Evolutionary conservation across 1,139 yeast species (phyloP), one percentile per base, ranked within the genome.

Genomic region (Entelexis sorbosivorans): DNA sequence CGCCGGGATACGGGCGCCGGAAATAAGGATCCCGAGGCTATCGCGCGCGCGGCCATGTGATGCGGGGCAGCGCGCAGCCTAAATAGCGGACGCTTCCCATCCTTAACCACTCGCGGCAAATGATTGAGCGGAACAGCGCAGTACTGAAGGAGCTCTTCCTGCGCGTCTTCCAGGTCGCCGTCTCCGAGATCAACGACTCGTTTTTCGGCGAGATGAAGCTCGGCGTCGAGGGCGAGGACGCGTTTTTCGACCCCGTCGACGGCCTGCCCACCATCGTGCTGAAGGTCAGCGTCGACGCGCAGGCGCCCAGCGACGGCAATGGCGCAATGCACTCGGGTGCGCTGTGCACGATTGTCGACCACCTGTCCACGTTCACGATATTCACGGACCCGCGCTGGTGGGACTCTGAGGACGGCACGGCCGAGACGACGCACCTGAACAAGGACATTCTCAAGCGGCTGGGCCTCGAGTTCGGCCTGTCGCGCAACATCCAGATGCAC

Each of bases 311-410:
- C 14, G 47, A 54, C 35, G 42, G 33, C n/a, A 14, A 42, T 2
- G 57, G 52, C 20, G 55, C 58, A n/a, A 59, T 63, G 38, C 68
- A 65, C 52, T 62, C 67, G 22, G 69, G 69, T 1, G 63, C 63
- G 39, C 55, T 62, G 20, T 62, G 63, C 32, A 50, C 51, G 38
- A 50, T 43, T 54, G 38, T 44, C 29, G 69, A 66, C 55, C 56
- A 56, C 44, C 48, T 60, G 20, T 62, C 66, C 6, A 60, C 65
- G 28, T 56, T 57, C 44, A 52, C 50, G 40, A 52, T 49, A 58
- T 55, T 59, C 20, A 60, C 58, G 13, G 62, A 63, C 22, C 61
- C 62, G 22, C 47, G 40, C 44, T 63, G 60, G 57, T 65, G 66
- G 64, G 53, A 44, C n/a, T 31, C 44, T 14, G 47, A 51, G n/a